Conservation (phyloP, 2,329 filamentous ascomycete species). For the Penicillium sp. region DNA sequence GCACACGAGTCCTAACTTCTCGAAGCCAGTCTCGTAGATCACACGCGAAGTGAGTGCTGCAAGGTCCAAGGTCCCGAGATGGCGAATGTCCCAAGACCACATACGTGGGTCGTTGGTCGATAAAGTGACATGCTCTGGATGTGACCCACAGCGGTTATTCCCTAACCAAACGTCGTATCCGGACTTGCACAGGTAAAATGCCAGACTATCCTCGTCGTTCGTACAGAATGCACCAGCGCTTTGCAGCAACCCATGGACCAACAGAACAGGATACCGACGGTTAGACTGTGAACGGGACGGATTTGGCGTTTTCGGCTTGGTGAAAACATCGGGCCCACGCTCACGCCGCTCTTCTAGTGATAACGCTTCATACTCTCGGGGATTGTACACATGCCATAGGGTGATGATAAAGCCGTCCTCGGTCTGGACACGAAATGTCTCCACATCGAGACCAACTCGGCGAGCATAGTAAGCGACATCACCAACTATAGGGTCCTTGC, state of each 20-base stretch:
- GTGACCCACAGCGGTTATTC: constrained; percentile 86
- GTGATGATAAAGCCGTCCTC: constrained; percentile 91
- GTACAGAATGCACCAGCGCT: constrained; percentile 84
- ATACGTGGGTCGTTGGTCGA: constrained; percentile 76
- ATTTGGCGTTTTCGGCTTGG: constrained; percentile 31
- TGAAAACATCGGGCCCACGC: constrained; percentile 63
- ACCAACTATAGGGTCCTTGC: constrained; percentile 71
- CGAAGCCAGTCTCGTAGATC: constrained; percentile 75
- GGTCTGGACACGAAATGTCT: constrained; percentile 80
- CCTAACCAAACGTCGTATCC: constrained; percentile 96
- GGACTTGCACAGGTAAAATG: constrained; percentile 87
- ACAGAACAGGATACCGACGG: constrained; percentile 68
- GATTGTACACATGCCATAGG: constrained; percentile 87
- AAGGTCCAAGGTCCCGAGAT: constrained; percentile 89
- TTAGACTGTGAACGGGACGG: constrained; percentile 24
- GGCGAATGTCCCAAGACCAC: constrained; percentile 95
- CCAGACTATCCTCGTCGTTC: constrained; percentile 84
- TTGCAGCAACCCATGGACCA: constrained; percentile 87
- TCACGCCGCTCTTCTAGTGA: constrained; percentile 43
- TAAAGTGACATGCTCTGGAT: constrained; percentile 70
- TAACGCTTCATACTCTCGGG: constrained; percentile 63
- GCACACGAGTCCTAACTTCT: constrained; percentile 76
- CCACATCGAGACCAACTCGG: constrained; percentile 80
- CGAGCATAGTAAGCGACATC: constrained; percentile 84
- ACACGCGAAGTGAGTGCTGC: constrained; percentile 77